These are phyloP conservation scores for Graphilbum sp. DNA, from an alignment of 2,329 filamentous ascomycete genomes.

Conservation along the genomic window DNA sequence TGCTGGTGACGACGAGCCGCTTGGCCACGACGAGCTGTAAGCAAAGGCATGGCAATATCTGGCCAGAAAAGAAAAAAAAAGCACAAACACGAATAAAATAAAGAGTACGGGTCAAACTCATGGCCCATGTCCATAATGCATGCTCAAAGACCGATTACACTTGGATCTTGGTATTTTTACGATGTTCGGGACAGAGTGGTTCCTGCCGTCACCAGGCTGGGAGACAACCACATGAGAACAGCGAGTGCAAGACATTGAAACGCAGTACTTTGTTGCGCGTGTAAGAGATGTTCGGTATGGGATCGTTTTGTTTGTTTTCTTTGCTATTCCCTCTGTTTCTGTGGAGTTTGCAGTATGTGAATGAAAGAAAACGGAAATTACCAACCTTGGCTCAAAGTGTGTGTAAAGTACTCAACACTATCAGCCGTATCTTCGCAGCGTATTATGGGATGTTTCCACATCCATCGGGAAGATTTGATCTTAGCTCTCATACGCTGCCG, in stretches of 20 bases:
- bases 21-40: slow-evolving; percentile 66
- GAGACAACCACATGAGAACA: not conserved
- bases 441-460: no score
- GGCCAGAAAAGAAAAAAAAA: not conserved
- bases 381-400: no score
- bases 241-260: no score
- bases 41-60: not conserved
- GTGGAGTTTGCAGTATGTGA: no score
- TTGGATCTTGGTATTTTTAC: not conserved
- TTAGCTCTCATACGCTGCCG: no score
- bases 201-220: not conserved
- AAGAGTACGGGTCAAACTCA: not conserved
- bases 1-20: slow-evolving; percentile 52
- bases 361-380: no score
- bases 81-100: not conserved
- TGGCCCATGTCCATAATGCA: not conserved
- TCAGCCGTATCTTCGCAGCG: no score
- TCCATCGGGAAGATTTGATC: no score
- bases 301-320: no score
- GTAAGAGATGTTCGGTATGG: not conserved
- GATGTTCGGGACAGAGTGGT: not conserved
- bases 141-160: not conserved
- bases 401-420: no score
- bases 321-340: no score
- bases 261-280: no score